Percentiles rank a stretch among this genome's conserved stretches.
phyloP scores from a whole-genome alignment of 306 rosid genomes.

The Dalbergia oliveri region DNA sequence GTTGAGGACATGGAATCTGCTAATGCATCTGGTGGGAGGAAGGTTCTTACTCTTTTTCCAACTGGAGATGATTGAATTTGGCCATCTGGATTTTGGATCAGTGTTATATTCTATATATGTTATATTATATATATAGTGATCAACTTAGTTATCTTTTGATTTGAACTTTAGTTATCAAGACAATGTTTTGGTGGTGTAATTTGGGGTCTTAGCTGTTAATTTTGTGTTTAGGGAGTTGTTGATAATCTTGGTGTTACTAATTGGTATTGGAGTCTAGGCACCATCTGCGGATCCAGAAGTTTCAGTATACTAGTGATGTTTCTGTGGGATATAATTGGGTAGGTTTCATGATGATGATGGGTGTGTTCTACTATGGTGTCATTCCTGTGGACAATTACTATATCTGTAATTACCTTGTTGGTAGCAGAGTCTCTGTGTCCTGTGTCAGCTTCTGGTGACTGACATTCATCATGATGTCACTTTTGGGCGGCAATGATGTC shows the following conservation, averaged over 20 bases:
- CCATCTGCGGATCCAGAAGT: constrained; percentile 55
- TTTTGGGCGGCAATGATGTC: constrained; percentile 48
- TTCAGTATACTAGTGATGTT: constrained; percentile 26
- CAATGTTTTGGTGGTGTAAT: constrained; percentile 49
- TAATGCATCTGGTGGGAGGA: constrained; percentile 81
- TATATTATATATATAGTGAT: constrained; percentile 33
- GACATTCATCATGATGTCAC: constrained; percentile 62
- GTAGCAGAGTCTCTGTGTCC: constrained; percentile 46
- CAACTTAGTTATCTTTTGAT: background rate
- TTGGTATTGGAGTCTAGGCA: constrained; percentile 51
- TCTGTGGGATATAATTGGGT: constrained; percentile 45
- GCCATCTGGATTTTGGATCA: background rate
- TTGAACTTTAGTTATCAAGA: constrained; percentile 43
- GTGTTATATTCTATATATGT: constrained; percentile 5
- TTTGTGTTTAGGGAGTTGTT: constrained; percentile 47
- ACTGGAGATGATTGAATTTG: constrained; percentile 85
- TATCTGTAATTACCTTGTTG: constrained; percentile 49
- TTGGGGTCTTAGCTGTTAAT: constrained; percentile 52
- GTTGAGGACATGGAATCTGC: constrained; percentile 88
- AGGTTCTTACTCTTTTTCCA: constrained; percentile 92
- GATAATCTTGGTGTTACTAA: constrained; percentile 51
- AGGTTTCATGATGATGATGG: constrained; percentile 31
- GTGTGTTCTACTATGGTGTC: constrained; percentile 35
- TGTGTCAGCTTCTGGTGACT: constrained; percentile 58
- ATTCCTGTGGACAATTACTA: constrained; percentile 36